Evolutionary conservation across 106 monocot genomes (phyloP).

Genomic region (Cymbidium sinense): DNA sequence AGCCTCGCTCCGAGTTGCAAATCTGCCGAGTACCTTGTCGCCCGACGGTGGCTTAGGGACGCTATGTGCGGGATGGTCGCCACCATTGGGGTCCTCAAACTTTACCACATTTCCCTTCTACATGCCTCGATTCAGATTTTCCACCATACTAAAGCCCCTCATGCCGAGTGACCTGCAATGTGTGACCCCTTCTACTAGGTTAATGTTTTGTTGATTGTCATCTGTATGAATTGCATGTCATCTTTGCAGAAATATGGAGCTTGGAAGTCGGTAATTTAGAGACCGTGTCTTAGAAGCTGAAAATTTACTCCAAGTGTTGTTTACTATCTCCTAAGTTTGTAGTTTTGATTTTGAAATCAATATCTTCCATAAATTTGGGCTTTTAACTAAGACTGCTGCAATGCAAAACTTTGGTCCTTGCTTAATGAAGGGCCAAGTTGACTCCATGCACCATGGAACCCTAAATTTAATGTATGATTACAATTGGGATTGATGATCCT

Average conservation of each 20-base stretch:
- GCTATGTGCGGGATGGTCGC: constrained; percentile 87
- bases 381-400: background rate
- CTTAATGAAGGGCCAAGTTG: no score
- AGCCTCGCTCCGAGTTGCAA: constrained; percentile 73
- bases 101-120: no score
- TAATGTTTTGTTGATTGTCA: no score
- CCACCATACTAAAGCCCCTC: no score
- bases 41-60: constrained; percentile 79
- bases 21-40: constrained; percentile 92
- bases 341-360: background rate
- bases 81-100: constrained; percentile 60
- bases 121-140: no score
- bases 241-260: no score
- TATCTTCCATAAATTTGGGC: background rate
- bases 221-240: no score
- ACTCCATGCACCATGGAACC: no score
- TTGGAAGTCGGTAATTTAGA: constrained; percentile 43
- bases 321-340: constrained; percentile 69
- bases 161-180: no score
- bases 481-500: no score
- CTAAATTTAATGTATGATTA: no score
- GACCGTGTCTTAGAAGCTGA: constrained; percentile 79
- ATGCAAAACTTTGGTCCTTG: background rate
- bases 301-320: constrained; percentile 65
- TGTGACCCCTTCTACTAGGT: no score